Conservation (phyloP, 208 protist species). For the Crithidia sp. region DNA sequence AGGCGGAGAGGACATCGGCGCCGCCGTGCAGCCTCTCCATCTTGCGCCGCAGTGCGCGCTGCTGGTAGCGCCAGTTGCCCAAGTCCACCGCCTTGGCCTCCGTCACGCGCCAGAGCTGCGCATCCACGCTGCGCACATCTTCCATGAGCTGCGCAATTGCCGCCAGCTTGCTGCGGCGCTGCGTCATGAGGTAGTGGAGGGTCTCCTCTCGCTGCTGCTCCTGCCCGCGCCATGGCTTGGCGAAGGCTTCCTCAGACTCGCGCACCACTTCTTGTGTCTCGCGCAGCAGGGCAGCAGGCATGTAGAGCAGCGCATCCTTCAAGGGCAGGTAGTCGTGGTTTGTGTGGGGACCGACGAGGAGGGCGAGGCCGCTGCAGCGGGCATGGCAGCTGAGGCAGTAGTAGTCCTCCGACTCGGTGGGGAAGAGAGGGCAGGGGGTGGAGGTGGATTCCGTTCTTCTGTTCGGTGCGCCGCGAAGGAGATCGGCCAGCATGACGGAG, state of each 20-base stretch:
- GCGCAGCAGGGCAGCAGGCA: slow-evolving; percentile 55
- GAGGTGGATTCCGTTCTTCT: neutral
- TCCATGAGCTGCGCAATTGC: slow-evolving; percentile 45
- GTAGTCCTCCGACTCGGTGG: slow-evolving; percentile 40
- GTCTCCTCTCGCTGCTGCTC: slow-evolving; percentile 36
- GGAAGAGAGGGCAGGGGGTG: slow-evolving; percentile 27
- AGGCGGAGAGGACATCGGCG: neutral
- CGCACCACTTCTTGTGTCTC: slow-evolving; percentile 40
- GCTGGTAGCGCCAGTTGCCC: slow-evolving; percentile 66
- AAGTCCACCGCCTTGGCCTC: slow-evolving; percentile 49
- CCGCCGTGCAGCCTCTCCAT: slow-evolving; percentile 28
- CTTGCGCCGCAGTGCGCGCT: slow-evolving; percentile 21
- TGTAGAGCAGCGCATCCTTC: slow-evolving; percentile 40
- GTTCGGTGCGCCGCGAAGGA: slow-evolving; percentile 1
- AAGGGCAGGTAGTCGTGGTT: slow-evolving; percentile 67
- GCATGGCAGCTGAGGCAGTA: slow-evolving; percentile 73
- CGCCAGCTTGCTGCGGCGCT: slow-evolving; percentile 31
- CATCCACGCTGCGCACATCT: slow-evolving; percentile 48
- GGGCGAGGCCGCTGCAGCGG: slow-evolving; percentile 48
- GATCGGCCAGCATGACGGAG: slow-evolving; percentile 9
- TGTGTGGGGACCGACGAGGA: slow-evolving; percentile 77
- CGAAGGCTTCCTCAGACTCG: slow-evolving; percentile 41
- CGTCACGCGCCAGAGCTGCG: slow-evolving; percentile 34
- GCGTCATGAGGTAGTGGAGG: slow-evolving; percentile 33
- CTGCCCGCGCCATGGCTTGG: slow-evolving; percentile 46